Evolutionary conservation across 1,284 basidiomycete genomes (phyloP).

Genomic region (Apiotrichum gamsii): DNA sequence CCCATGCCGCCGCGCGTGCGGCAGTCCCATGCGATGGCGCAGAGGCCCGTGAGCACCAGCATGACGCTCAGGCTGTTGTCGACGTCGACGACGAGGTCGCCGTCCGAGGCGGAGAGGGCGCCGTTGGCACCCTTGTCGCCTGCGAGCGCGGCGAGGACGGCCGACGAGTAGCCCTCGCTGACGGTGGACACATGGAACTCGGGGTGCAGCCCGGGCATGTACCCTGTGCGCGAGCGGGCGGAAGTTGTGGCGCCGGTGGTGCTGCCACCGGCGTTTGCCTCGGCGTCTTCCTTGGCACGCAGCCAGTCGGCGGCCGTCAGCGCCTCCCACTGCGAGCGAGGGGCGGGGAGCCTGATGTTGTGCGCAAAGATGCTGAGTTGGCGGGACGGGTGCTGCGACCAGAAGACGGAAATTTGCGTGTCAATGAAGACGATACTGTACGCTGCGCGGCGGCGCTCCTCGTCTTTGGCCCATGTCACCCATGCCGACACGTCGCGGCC

Average conservation of each 20-base stretch:
- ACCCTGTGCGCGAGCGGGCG: conserved; percentile 1
- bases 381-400: conserved; percentile 37
- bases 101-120: conserved; percentile 24
- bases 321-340: conserved; percentile 34
- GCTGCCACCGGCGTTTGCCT: neutral
- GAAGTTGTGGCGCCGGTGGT: neutral
- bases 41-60: conserved; percentile 33
- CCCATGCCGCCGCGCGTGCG: conserved; percentile 38
- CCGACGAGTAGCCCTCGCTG: conserved; percentile 31
- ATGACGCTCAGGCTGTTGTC: conserved; percentile 29
- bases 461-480: conserved; percentile 39
- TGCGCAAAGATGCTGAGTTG: conserved; percentile 42
- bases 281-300: conserved; percentile 7
- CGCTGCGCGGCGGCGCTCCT: conserved; percentile 37
- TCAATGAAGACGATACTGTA: conserved; percentile 38
- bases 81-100: conserved; percentile 25
- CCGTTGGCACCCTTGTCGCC: conserved; percentile 16
- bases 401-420: conserved; percentile 39
- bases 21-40: conserved; percentile 40
- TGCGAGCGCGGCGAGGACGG: conserved; percentile 26
- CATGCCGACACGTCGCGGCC: conserved; percentile 28
- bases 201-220: conserved; percentile 35
- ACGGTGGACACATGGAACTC: conserved; percentile 32
- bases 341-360: conserved; percentile 31
- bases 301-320: conserved; percentile 29